phyloP scores from a whole-genome alignment of 495 filamentous ascomycete species.

The Aspergillus kassunensis region DNA sequence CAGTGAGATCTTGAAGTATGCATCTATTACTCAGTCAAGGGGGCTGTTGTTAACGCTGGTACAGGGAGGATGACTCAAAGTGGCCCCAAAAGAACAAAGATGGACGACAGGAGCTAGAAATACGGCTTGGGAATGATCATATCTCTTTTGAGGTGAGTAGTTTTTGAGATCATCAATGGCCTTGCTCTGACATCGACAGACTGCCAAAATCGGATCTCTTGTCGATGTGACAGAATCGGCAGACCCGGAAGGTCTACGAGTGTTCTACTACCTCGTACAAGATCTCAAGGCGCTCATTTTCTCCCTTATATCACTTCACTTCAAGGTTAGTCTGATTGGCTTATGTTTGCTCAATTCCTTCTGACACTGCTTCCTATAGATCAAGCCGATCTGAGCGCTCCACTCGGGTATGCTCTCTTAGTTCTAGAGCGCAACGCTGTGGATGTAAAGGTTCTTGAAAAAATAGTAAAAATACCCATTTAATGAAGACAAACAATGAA shows the following conservation, averaged over 20 bases:
- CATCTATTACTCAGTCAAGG: not conserved
- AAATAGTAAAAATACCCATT: not conserved
- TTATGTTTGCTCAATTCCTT: not conserved
- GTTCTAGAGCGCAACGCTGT: not conserved
- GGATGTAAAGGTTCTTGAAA: not conserved
- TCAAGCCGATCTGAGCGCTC: conserved; percentile 70
- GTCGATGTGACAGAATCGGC: conserved; percentile 94
- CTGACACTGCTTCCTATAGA: conserved; percentile 37
- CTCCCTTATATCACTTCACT: conserved; percentile 92
- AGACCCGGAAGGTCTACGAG: conserved; percentile 92
- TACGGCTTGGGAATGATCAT: conserved; percentile 89
- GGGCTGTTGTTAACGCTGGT: not conserved
- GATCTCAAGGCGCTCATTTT: conserved; percentile 97
- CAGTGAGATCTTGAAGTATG: conserved; percentile 96
- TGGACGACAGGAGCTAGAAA: conserved; percentile 94
- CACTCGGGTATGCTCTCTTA: not conserved
- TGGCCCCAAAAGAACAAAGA: conserved; percentile 99
- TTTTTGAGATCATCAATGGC: not conserved
- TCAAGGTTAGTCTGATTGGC: conserved; percentile 62
- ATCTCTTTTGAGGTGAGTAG: conserved; percentile 87
- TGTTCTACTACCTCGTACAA: conserved; percentile 99
- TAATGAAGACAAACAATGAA: conserved; percentile 1
- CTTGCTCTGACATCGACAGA: conserved; percentile 48
- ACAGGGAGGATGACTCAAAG: conserved; percentile 95
- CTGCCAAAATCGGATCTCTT: conserved; percentile 95